Evolutionary conservation across 148 eudicot species (phyloP).

Genomic region (Rhododendron henanense): DNA sequence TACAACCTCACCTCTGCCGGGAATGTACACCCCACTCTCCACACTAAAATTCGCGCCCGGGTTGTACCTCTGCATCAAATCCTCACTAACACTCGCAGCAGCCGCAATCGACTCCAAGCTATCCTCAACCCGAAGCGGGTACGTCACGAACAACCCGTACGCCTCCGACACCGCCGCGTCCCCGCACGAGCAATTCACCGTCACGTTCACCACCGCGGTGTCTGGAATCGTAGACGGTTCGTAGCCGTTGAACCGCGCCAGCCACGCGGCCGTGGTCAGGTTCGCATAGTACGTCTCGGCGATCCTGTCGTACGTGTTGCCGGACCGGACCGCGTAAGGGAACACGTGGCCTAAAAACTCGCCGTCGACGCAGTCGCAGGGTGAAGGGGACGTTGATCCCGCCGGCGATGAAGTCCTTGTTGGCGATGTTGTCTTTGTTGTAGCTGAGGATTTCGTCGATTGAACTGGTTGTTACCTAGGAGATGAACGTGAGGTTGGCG

Average conservation of each 20-base stretch:
- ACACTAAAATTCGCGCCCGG: constrained; percentile 40
- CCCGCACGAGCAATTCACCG: constrained; percentile 75
- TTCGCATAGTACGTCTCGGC: constrained; percentile 40
- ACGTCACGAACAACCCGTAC: constrained; percentile 72
- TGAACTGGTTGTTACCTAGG: neutral
- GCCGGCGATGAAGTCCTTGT: constrained; percentile 18
- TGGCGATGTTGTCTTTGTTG: constrained; percentile 33
- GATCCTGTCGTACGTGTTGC: constrained; percentile 40
- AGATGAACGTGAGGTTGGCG: constrained; percentile 24
- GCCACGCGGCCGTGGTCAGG: constrained; percentile 44
- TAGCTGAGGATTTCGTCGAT: constrained; percentile 23
- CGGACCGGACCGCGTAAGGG: constrained; percentile 17
- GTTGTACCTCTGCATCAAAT: constrained; percentile 38
- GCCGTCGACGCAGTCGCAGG: constrained; percentile 45
- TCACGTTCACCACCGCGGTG: constrained; percentile 34
- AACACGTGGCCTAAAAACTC: constrained; percentile 43
- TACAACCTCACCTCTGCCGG: constrained; percentile 47
- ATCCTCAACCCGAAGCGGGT: constrained; percentile 49
- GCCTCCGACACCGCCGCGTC: constrained; percentile 39
- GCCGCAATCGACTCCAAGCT: constrained; percentile 31
- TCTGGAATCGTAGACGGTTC: constrained; percentile 24
- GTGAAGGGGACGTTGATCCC: constrained; percentile 49
- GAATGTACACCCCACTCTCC: constrained; percentile 60
- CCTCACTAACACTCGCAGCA: constrained; percentile 23
- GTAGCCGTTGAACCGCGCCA: constrained; percentile 42